Conservation (phyloP, 305 asterid genomes). For the Rubia tinctorum region DNA sequence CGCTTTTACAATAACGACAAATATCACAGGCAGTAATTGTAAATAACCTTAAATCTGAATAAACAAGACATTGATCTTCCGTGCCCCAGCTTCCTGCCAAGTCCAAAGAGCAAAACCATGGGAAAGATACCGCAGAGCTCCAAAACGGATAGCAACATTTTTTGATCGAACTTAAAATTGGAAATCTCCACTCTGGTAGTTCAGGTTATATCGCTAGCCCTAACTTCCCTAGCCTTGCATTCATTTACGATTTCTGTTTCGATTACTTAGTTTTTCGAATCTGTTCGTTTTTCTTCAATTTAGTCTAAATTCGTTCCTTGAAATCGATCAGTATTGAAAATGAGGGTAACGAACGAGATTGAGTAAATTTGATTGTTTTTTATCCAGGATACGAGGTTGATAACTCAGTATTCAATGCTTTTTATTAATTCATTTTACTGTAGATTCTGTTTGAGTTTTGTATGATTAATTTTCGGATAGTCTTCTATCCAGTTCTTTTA, state of each 20-base stretch:
- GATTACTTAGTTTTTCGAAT: not conserved
- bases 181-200: not conserved
- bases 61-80: conserved; percentile 4
- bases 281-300: not conserved
- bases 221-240: not conserved
- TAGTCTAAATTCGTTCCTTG: not conserved
- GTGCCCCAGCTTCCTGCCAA: conserved; percentile 1
- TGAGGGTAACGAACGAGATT: not conserved
- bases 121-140: conserved; percentile 11
- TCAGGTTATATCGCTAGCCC: conserved; percentile 18
- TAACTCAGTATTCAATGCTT: not conserved
- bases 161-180: conserved; percentile 8
- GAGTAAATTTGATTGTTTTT: not conserved
- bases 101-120: conserved; percentile 12
- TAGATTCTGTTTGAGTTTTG: not conserved
- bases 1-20: not conserved
- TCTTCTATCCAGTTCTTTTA: not conserved
- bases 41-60: not conserved
- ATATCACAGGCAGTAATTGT: not conserved
- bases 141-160: conserved; percentile 1
- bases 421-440: not conserved
- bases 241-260: not conserved
- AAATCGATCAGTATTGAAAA: not conserved
- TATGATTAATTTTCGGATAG: not conserved
- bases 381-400: not conserved